phyloP scores from a whole-genome alignment of 2,329 filamentous ascomycete genomes.

The Paecilomyces sp. region DNA sequence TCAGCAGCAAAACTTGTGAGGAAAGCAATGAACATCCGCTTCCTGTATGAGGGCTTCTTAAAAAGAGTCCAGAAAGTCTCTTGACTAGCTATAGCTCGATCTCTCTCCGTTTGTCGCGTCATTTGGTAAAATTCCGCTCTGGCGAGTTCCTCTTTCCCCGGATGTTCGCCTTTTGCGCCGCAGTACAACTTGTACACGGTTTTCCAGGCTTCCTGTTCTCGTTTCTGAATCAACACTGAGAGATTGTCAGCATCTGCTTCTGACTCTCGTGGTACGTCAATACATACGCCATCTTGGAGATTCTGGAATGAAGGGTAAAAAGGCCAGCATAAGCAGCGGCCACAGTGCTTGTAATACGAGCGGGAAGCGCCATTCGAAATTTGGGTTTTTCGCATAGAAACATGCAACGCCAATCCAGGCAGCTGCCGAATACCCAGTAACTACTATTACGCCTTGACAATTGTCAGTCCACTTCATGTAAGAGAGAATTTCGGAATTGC shows the following conservation, averaged over 20 bases:
- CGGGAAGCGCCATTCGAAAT: constrained; percentile 18
- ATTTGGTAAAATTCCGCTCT: constrained; percentile 20
- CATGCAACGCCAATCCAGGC: constrained; percentile 1
- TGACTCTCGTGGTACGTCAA: too few species aligned
- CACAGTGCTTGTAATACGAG: constrained; percentile 15
- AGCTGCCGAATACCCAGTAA: constrained; percentile 1
- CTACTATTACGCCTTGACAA: background rate
- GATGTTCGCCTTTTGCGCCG: constrained; percentile 8
- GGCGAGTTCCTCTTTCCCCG: constrained; percentile 13
- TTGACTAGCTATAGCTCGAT: constrained; percentile 3
- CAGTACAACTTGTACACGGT: constrained; percentile 13
- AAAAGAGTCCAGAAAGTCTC: constrained; percentile 1
- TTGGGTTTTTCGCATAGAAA: background rate
- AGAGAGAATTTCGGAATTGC: background rate
- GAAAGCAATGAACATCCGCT: too few species aligned
- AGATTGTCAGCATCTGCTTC: too few species aligned
- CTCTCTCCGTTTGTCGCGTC: constrained; percentile 15
- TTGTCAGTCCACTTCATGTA: background rate
- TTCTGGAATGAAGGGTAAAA: constrained; percentile 11
- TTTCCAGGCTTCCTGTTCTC: constrained; percentile 6
- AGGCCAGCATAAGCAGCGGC: constrained; percentile 15
- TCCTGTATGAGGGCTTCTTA: background rate
- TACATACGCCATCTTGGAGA: constrained; percentile 5
- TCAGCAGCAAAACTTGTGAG: too few species aligned
- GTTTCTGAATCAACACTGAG: too few species aligned